phyloP scores from a whole-genome alignment of 192 early-diverging fungal species.

The Piromyces sp. region DNA sequence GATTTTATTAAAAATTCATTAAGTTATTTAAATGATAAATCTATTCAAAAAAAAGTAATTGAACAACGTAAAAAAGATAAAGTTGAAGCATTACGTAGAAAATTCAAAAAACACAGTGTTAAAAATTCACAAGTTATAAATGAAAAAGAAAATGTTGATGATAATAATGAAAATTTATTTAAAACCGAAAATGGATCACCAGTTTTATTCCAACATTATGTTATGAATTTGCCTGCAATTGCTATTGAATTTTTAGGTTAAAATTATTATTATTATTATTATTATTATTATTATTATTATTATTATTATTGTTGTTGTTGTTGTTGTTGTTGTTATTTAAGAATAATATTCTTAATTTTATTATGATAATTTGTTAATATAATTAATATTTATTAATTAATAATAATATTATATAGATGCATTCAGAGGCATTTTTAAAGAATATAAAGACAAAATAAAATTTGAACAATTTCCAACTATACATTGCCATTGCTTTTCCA shows the following conservation, averaged over 20 bases:
- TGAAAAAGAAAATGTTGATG: conserved; percentile 3
- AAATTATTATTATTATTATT: too few relatives aligned
- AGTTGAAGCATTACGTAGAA: background rate
- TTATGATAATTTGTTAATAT: too few relatives aligned
- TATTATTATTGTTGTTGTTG: too few relatives aligned
- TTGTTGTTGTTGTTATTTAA: too few relatives aligned
- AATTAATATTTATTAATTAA: too few relatives aligned
- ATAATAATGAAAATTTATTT: conserved; percentile 7
- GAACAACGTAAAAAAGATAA: background rate
- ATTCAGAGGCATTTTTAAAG: conserved; percentile 63
- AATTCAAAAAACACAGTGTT: conserved; percentile 7
- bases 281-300: too few relatives aligned
- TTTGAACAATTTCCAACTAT: conserved; percentile 55
- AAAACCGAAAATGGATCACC: background rate
- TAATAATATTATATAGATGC: too few relatives aligned
- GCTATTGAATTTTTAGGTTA: conserved; percentile 91
- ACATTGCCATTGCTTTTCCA: conserved; percentile 91
- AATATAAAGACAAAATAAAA: conserved; percentile 20
- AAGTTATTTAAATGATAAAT: background rate
- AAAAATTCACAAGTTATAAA: background rate
- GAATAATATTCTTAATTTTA: too few relatives aligned
- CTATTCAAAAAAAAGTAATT: background rate
- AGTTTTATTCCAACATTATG: conserved; percentile 74
- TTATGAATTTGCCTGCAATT: conserved; percentile 96
- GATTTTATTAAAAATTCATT: background rate